Conservation (phyloP, 108 stramenopile genomes). For the Aurantiochytrium sp. region DNA sequence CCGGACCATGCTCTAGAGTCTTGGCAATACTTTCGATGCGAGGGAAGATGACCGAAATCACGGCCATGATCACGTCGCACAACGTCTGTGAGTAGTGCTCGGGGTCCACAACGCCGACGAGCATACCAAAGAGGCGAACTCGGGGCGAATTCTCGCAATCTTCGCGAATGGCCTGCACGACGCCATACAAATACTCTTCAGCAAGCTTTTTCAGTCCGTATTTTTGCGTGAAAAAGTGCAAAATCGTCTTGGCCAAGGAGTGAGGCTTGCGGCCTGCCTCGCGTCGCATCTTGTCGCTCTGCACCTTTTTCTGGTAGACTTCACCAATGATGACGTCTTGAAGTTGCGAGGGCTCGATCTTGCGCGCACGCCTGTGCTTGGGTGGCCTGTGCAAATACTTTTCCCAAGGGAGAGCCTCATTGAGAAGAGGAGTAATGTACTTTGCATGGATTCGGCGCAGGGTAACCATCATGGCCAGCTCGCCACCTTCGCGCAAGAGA, state of each 20-base stretch:
- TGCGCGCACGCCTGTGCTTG: background rate
- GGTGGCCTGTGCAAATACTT: background rate
- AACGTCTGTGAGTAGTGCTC: background rate
- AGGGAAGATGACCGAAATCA: background rate
- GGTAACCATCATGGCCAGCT: background rate
- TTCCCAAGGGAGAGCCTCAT: background rate
- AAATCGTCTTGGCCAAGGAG: background rate
- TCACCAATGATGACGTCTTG: background rate
- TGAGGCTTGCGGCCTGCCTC: background rate
- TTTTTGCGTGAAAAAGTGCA: slow-evolving; percentile 1
- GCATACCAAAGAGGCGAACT: background rate
- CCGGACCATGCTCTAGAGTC: background rate
- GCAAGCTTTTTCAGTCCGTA: background rate
- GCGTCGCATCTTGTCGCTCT: background rate
- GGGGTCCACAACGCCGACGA: background rate
- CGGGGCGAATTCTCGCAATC: background rate
- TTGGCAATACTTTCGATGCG: background rate
- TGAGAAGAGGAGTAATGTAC: background rate
- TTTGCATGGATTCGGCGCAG: background rate
- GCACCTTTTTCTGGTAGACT: background rate
- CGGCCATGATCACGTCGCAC: background rate
- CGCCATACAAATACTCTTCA: background rate
- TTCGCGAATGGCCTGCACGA: background rate
- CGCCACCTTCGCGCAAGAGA: background rate
- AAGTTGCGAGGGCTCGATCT: background rate